Evolutionary conservation across 768 basidiomycete genomes (phyloP).

Genomic region (Tulasnella sp.): DNA sequence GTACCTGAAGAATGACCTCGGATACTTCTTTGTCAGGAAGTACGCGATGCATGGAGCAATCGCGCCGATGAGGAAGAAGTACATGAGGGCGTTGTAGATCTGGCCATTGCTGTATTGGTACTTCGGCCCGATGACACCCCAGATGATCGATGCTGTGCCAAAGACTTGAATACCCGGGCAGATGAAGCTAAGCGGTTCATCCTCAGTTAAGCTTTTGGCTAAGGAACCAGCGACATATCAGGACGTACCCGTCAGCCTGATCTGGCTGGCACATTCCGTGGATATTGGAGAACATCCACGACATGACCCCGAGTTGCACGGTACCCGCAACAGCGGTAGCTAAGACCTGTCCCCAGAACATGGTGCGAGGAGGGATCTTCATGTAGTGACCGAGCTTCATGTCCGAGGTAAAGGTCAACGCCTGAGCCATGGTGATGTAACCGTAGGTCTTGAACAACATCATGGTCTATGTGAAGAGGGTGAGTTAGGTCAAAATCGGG

Average conservation of each 20-base stretch:
- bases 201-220: constrained; percentile 14
- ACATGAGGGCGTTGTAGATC: constrained; percentile 50
- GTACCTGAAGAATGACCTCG: constrained; percentile 49
- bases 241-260: constrained; percentile 38
- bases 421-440: constrained; percentile 30
- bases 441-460: constrained; percentile 31
- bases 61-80: constrained; percentile 73
- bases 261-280: constrained; percentile 43
- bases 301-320: constrained; percentile 32
- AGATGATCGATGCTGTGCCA: constrained; percentile 33
- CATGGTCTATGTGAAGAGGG: constrained; percentile 29
- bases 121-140: constrained; percentile 70
- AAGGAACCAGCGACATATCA: constrained; percentile 19
- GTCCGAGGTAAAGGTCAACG: constrained; percentile 28
- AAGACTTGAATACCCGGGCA: constrained; percentile 27
- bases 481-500: too few species aligned
- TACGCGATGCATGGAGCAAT: constrained; percentile 48
- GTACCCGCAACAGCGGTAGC: constrained; percentile 26
- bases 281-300: constrained; percentile 54
- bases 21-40: constrained; percentile 46
- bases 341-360: constrained; percentile 59
- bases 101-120: constrained; percentile 59
- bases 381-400: constrained; percentile 33
- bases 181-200: constrained; percentile 10
- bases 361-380: constrained; percentile 48